These are phyloP conservation scores for Aspergillus caelatus DNA, from an alignment of 2,329 filamentous ascomycete genomes.

Conservation along the genomic window DNA sequence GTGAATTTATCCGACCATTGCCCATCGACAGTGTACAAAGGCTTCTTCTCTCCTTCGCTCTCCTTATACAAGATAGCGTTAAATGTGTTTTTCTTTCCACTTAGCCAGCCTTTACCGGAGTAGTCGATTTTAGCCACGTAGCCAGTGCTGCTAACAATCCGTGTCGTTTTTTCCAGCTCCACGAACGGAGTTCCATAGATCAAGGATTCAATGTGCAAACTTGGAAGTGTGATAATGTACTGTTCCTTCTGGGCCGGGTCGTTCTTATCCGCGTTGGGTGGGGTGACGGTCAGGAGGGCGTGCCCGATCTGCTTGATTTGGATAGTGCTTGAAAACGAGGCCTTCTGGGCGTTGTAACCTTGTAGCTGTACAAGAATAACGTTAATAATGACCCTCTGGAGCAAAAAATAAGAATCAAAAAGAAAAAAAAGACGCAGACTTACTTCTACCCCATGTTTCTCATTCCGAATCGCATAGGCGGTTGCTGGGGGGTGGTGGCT, in stretches of 20 bases:
- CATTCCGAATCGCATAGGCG: slow-evolving; percentile 89
- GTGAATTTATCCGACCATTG: slow-evolving; percentile 87
- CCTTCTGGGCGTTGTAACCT: slow-evolving; percentile 96
- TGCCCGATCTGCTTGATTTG: slow-evolving; percentile 94
- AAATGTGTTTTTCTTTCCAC: slow-evolving; percentile 93
- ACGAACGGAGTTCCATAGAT: slow-evolving; percentile 77
- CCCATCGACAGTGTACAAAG: slow-evolving; percentile 78
- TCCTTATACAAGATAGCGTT: slow-evolving; percentile 72
- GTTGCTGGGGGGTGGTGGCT: slow-evolving; percentile 92
- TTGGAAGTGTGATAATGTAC: slow-evolving; percentile 89
- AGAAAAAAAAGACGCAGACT: slow-evolving; percentile 18
- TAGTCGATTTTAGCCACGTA: slow-evolving; percentile 92
- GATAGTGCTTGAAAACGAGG: slow-evolving; percentile 90
- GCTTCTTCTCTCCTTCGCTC: slow-evolving; percentile 66
- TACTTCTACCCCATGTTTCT: slow-evolving; percentile 72
- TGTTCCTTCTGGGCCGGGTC: slow-evolving; percentile 56
- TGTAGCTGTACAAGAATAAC: slow-evolving; percentile 47
- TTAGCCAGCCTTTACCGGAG: slow-evolving; percentile 90
- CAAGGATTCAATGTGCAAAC: slow-evolving; percentile 89
- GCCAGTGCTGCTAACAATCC: slow-evolving; percentile 83
- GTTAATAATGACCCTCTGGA: slow-evolving; percentile 1
- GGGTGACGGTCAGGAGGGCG: slow-evolving; percentile 71
- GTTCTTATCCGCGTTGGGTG: slow-evolving; percentile 55
- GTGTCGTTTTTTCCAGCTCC: slow-evolving; percentile 82
- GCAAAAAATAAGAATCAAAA: neutral